These are phyloP conservation scores for Termitomyces sp. DNA, from an alignment of 768 basidiomycete species.

Conservation along the genomic window DNA sequence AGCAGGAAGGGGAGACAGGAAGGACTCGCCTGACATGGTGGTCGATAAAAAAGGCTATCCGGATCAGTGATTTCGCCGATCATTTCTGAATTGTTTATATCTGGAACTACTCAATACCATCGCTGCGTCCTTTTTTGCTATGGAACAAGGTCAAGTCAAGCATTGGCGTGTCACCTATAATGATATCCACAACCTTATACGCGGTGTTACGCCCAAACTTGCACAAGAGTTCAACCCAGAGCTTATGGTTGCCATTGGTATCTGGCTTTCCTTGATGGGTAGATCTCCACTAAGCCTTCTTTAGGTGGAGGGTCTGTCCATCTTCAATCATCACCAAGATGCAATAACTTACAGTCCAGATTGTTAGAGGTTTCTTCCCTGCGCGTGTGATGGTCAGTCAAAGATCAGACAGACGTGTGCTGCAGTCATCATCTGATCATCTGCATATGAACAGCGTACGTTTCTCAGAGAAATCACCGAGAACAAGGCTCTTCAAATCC, in stretches of 20 bases:
- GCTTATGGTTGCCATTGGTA: conserved; percentile 79
- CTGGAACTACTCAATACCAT: not conserved
- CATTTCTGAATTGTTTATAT: not conserved
- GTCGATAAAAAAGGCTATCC: conserved; percentile 6
- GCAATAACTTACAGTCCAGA: conserved; percentile 10
- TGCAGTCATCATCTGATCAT: conserved; percentile 6
- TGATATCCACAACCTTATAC: conserved; percentile 87
- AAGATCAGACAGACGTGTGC: not conserved
- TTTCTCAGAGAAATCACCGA: conserved; percentile 69
- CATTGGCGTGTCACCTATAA: conserved; percentile 83
- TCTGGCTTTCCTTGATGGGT: conserved; percentile 1
- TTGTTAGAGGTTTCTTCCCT: conserved; percentile 84
- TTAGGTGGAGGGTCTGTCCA: conserved; percentile 76
- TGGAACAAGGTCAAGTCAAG: conserved; percentile 35
- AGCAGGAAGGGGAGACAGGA: not conserved
- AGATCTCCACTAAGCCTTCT: conserved; percentile 9
- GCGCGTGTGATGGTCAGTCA: conserved; percentile 75
- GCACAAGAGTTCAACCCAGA: conserved; percentile 81
- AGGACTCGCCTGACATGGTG: conserved; percentile 23
- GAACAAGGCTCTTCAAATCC: conserved; percentile 83
- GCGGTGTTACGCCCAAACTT: conserved; percentile 59
- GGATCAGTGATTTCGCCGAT: conserved; percentile 2
- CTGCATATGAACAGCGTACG: conserved; percentile 53
- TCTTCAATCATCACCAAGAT: conserved; percentile 12
- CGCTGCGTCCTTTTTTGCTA: not conserved